These are phyloP conservation scores for Exserohilum rostratum DNA, from an alignment of 2,329 filamentous ascomycete genomes.

Conservation along the genomic window DNA sequence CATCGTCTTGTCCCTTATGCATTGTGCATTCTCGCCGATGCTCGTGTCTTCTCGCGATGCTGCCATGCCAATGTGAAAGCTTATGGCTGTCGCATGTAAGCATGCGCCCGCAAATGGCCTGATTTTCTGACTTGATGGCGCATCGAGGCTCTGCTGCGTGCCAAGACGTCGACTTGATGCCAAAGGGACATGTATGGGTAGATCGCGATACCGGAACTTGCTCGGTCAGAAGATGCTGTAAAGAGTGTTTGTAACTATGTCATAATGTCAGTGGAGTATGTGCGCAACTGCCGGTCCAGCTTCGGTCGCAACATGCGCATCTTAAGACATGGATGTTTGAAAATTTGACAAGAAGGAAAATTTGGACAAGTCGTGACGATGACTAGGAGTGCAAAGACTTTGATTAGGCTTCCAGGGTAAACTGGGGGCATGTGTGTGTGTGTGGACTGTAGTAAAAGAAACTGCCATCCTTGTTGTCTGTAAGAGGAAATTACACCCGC, in stretches of 20 bases:
- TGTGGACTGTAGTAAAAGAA: conserved; percentile 11
- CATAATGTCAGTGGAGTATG: conserved; percentile 12
- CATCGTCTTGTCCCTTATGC: not conserved
- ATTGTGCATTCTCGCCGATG: not conserved
- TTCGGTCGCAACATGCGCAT: conserved; percentile 7
- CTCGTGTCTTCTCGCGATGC: not conserved
- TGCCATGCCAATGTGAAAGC: not conserved
- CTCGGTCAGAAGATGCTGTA: conserved; percentile 1
- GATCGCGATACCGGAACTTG: not conserved
- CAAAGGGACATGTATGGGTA: conserved; percentile 5
- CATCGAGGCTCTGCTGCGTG: conserved; percentile 1
- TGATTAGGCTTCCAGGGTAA: conserved; percentile 14
- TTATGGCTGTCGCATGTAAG: not conserved
- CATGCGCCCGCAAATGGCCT: not conserved
- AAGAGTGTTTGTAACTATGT: conserved; percentile 8
- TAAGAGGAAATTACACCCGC: conserved; percentile 22
- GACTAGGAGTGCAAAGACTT: conserved; percentile 11
- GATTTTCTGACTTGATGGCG: conserved; percentile 9
- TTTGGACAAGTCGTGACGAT: not conserved
- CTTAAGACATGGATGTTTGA: conserved; percentile 8
- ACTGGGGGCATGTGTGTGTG: conserved; percentile 1
- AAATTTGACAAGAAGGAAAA: conserved; percentile 12
- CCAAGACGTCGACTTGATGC: conserved; percentile 10
- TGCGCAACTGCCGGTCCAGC: conserved; percentile 7
- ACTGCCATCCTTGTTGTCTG: conserved; percentile 19